phyloP scores from a whole-genome alignment of 176 grass and related monocot genomes.

The Raddia guianensis region DNA sequence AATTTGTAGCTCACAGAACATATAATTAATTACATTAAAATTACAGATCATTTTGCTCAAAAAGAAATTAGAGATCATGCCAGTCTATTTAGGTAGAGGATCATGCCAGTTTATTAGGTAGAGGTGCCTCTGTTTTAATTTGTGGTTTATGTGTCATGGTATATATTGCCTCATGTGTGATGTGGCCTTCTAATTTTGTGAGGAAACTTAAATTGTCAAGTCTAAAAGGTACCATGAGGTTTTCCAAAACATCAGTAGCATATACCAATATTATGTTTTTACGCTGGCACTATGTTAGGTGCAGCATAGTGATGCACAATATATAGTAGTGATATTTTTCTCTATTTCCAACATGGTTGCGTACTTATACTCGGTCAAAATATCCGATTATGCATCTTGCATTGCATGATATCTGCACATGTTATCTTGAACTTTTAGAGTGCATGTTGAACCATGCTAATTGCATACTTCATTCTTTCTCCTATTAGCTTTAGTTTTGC shows the following conservation, averaged over 20 bases:
- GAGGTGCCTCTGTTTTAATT: not conserved
- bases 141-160: not conserved
- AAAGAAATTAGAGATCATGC: not conserved
- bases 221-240: slow-evolving; percentile 1
- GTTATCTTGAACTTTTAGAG: not conserved
- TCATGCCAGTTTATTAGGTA: slow-evolving; percentile 5
- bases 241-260: not conserved
- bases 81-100: not conserved
- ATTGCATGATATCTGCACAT: slow-evolving; percentile 7
- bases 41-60: too few species aligned
- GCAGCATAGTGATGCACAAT: not conserved
- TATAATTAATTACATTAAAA: too few species aligned
- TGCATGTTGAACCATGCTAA: not conserved
- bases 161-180: not conserved
- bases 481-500: slow-evolving; percentile 18
- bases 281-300: not conserved
- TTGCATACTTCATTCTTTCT: slow-evolving; percentile 11
- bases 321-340: slow-evolving; percentile 20
- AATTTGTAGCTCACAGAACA: not conserved
- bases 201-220: not conserved
- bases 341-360: not conserved
- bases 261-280: not conserved
- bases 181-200: not conserved
- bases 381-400: not conserved
- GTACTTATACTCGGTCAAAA: not conserved